Base-by-base conservation (phyloP, 2,329 filamentous ascomycete genomes). In the Cephalotrichum gorgonifer region DNA sequence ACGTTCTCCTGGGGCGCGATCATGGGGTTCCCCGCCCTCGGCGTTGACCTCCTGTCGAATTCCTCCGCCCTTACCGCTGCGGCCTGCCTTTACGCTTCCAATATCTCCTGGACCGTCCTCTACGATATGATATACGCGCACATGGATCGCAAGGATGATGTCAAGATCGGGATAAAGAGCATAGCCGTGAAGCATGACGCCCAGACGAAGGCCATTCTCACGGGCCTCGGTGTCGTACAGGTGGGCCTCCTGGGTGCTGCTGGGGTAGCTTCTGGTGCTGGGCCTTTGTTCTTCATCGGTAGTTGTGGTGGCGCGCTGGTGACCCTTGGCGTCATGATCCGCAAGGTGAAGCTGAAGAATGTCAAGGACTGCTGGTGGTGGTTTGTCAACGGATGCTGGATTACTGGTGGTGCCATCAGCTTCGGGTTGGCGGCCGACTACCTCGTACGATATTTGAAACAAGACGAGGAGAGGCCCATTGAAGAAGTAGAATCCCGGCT, bases 101-200 rank as follows among this genome's bases (percentile, higher is more conserved):
- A 89, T 57, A 73, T 93, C 23, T 81, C 86, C 3, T 95, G 89
- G 89, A 94, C 88, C 0, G 76, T 94, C 25, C 67, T 94, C 35
- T 95, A 94, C 63, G 88, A 95, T 63, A 94, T 93, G 80, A 88
- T 95, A 28, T 95, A 95, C 64, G 88, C 88, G 14, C 88, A 94
- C 62, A 91, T 93, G 82, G 88, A 95, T 58, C 85, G 91, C 63
- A 83, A 83, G 59, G 88, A 95, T 57, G 88, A 95, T 60, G 81
- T 74, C 53, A 89, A 88, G 64, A 88, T 84, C 0, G 89, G 88
- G 8, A 93, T 95, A 67, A 94, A 91, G 71, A 88, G 83, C 59
- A 93, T 94, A 56, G 88, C 86, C 2, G 70, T 94, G 35, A 84
- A 85, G 61, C 87, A 94, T 56, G 83, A 86, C 53, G 73, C 77